phyloP scores from a whole-genome alignment of 768 basidiomycete genomes.

The Plicaturopsis crispa region DNA sequence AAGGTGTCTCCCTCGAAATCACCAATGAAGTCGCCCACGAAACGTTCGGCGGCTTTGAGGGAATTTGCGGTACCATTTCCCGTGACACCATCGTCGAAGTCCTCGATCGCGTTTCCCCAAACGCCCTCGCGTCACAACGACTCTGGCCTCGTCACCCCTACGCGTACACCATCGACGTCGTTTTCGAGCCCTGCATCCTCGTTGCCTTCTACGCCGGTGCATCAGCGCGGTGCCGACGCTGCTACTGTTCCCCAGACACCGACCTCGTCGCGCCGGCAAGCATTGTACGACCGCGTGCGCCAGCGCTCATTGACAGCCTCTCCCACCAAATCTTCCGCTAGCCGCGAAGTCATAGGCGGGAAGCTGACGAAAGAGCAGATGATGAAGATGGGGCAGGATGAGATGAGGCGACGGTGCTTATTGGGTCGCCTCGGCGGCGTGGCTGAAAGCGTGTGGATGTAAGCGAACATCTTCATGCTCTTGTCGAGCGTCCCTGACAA shows the following conservation, averaged over 20 bases:
- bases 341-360: constrained; percentile 29
- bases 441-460: constrained; percentile 91
- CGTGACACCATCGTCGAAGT: constrained; percentile 34
- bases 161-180: constrained; percentile 41
- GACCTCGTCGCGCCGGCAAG: constrained; percentile 66
- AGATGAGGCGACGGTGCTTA: constrained; percentile 66
- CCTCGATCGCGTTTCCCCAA: constrained; percentile 46
- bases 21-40: constrained; percentile 27
- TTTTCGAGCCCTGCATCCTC: constrained; percentile 25
- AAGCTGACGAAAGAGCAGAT: constrained; percentile 60
- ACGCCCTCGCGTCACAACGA: constrained; percentile 52
- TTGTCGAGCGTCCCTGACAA: neutral
- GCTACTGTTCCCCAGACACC: constrained; percentile 61
- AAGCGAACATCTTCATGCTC: constrained; percentile 19
- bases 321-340: constrained; percentile 47
- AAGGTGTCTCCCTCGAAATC: constrained; percentile 29
- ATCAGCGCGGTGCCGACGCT: constrained; percentile 48
- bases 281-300: constrained; percentile 75
- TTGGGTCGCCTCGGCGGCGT: constrained; percentile 72
- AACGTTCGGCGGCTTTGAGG: constrained; percentile 15
- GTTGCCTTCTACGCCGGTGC: constrained; percentile 61
- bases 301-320: constrained; percentile 62
- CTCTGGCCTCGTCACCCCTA: constrained; percentile 28
- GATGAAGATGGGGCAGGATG: constrained; percentile 68
- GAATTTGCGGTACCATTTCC: constrained; percentile 47